These are phyloP conservation scores for Afroboletus lepidellus DNA, from an alignment of 1,284 basidiomycete genomes.

Conservation along the genomic window DNA sequence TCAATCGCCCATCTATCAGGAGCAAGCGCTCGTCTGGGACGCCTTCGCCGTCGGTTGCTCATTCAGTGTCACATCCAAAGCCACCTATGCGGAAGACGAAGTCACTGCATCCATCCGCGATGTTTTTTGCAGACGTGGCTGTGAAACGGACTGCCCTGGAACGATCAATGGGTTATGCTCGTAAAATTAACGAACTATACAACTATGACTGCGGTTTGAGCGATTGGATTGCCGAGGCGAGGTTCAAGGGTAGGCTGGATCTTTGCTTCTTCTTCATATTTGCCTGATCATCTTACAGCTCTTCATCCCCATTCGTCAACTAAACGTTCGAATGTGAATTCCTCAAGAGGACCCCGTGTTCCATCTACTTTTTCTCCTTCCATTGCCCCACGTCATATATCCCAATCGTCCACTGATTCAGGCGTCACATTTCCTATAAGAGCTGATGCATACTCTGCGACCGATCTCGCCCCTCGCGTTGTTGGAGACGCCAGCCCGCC, in stretches of 20 bases:
- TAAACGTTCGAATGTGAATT: conserved; percentile 25
- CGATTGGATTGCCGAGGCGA: conserved; percentile 69
- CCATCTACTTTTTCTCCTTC: conserved; percentile 35
- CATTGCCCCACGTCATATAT: conserved; percentile 60
- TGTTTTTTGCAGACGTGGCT: conserved; percentile 72
- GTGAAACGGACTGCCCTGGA: conserved; percentile 63
- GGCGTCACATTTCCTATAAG: conserved; percentile 77
- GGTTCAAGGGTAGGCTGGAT: conserved; percentile 48
- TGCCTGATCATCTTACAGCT: conserved; percentile 20
- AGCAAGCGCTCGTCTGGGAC: conserved; percentile 39
- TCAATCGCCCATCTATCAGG: conserved; percentile 25
- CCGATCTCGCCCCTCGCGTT: conserved; percentile 59
- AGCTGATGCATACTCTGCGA: conserved; percentile 71
- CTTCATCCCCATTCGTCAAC: conserved; percentile 30
- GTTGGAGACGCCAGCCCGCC: conserved; percentile 46
- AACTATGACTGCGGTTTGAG: conserved; percentile 75
- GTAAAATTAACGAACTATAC: conserved; percentile 82
- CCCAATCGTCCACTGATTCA: conserved; percentile 67
- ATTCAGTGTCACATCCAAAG: conserved; percentile 15
- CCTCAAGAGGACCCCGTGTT: conserved; percentile 26
- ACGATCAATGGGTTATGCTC: conserved; percentile 74
- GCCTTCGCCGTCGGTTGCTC: conserved; percentile 39
- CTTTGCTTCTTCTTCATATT: background rate
- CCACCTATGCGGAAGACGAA: conserved; percentile 40
- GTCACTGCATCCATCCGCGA: conserved; percentile 65